Evolutionary conservation across 768 basidiomycete species (phyloP).

Genomic region (Hysterangium stoloniferum): DNA sequence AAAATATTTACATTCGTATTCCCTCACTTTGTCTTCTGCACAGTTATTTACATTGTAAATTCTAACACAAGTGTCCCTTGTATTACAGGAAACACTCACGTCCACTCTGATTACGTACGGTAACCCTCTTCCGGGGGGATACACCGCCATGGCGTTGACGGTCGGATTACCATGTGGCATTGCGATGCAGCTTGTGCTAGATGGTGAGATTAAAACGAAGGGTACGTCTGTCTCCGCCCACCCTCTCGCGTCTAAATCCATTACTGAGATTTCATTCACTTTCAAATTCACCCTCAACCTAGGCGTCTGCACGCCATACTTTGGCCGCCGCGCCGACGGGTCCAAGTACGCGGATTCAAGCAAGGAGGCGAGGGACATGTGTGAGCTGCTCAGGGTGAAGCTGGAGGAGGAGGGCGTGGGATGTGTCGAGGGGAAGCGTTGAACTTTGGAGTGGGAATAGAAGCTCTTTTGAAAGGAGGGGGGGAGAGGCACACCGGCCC

Average conservation of each 20-base stretch:
- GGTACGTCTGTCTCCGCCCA: too few species aligned
- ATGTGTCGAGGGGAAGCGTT: constrained; percentile 58
- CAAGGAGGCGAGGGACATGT: constrained; percentile 76
- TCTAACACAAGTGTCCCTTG: too few species aligned
- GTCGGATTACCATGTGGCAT: constrained; percentile 95
- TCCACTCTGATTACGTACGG: constrained; percentile 91
- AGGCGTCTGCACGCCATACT: too few species aligned
- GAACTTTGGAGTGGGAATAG: too few species aligned
- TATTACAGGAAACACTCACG: constrained; percentile 78
- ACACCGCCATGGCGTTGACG: constrained; percentile 86
- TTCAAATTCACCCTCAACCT: too few species aligned
- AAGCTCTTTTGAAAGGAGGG: too few species aligned
- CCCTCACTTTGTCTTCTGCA: background rate
- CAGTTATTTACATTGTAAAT: background rate
- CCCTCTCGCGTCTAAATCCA: too few species aligned
- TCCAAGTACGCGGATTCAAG: too few species aligned
- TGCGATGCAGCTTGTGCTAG: constrained; percentile 84
- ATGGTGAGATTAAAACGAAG: constrained; percentile 79
- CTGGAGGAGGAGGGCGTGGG: constrained; percentile 73
- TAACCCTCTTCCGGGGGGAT: constrained; percentile 52
- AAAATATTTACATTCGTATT: too few species aligned
- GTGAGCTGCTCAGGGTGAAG: constrained; percentile 58
- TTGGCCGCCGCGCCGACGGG: too few species aligned
- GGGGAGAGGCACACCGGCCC: too few species aligned
- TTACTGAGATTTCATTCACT: too few species aligned